phyloP scores from a whole-genome alignment of 352 stramenopile species.

The Paralagenidium karlingii region DNA sequence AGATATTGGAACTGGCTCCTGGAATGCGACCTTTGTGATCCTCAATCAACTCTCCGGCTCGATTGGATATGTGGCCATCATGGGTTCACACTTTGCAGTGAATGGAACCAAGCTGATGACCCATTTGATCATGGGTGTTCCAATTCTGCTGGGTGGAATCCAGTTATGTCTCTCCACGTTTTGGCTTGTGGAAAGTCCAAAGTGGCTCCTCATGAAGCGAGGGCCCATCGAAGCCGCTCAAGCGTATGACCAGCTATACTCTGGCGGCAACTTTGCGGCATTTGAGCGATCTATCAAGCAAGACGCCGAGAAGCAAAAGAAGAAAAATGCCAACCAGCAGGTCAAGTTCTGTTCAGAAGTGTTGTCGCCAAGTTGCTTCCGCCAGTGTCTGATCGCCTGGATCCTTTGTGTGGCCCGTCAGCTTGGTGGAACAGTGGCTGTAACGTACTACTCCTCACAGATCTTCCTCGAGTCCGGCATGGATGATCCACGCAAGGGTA shows the following conservation, averaged over 20 bases:
- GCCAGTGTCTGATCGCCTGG: background rate
- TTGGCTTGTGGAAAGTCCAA: conserved; percentile 18
- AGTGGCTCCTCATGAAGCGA: conserved; percentile 18
- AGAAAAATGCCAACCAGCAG: conserved; percentile 12
- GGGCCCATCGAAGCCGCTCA: conserved; percentile 9
- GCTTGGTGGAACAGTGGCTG: conserved; percentile 18
- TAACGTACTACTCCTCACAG: conserved; percentile 30
- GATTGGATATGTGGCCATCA: conserved; percentile 18
- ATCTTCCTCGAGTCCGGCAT: conserved; percentile 25
- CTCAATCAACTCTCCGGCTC: conserved; percentile 16
- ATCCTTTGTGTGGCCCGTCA: conserved; percentile 19
- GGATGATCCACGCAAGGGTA: conserved; percentile 18
- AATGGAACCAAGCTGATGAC: conserved; percentile 13
- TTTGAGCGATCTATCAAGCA: no score
- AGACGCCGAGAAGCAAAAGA: conserved; percentile 10
- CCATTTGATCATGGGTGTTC: conserved; percentile 26
- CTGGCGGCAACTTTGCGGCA: conserved; percentile 13
- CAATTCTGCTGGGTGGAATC: conserved; percentile 13
- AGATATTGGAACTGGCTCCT: conserved; percentile 17
- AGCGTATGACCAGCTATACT: conserved; percentile 19
- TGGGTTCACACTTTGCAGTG: conserved; percentile 18
- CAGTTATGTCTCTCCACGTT: conserved; percentile 13
- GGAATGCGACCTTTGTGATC: conserved; percentile 22
- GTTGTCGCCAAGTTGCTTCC: background rate
- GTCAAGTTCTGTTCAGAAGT: background rate